Conservation (phyloP, 768 basidiomycete genomes). For the Pisolithus sp. region DNA sequence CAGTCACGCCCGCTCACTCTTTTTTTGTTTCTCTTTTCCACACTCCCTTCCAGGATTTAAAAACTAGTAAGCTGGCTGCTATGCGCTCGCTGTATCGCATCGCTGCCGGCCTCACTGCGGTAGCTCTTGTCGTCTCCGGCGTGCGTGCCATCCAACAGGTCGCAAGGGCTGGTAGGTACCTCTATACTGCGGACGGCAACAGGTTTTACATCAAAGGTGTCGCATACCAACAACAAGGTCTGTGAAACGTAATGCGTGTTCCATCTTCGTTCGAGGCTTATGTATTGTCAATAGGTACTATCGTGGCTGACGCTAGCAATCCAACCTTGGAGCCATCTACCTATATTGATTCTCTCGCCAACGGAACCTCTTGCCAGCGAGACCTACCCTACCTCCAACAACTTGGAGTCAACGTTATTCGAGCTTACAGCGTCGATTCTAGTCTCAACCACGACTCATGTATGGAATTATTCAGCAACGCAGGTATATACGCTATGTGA, state of each 20-base stretch:
- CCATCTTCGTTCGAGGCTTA: not conserved
- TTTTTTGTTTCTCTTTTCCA: too few species aligned
- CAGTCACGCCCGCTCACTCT: too few species aligned
- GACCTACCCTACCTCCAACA: conserved; percentile 74
- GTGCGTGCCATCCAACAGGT: conserved; percentile 67
- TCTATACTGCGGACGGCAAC: conserved; percentile 68
- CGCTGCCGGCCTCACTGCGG: conserved; percentile 28
- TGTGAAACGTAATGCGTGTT: not conserved
- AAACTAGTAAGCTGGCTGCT: not conserved
- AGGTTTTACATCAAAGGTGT: conserved; percentile 88
- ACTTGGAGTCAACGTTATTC: conserved; percentile 74
- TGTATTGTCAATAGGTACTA: conserved; percentile 23
- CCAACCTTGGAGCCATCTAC: conserved; percentile 66
- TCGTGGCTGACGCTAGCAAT: conserved; percentile 44
- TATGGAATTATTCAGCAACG: conserved; percentile 69
- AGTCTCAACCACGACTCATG: conserved; percentile 80
- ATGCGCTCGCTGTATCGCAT: conserved; percentile 24
- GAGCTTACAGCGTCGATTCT: conserved; percentile 83
- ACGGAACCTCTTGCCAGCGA: conserved; percentile 59
- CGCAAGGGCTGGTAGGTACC: conserved; percentile 67
- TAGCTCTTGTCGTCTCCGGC: conserved; percentile 37
- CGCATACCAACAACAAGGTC: conserved; percentile 81
- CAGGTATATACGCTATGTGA: conserved; percentile 87
- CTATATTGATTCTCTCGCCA: conserved; percentile 75
- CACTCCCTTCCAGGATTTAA: conserved; percentile 3